Evolutionary conservation across 306 rosid species (phyloP).

Genomic region (Cucurbita maxima): DNA sequence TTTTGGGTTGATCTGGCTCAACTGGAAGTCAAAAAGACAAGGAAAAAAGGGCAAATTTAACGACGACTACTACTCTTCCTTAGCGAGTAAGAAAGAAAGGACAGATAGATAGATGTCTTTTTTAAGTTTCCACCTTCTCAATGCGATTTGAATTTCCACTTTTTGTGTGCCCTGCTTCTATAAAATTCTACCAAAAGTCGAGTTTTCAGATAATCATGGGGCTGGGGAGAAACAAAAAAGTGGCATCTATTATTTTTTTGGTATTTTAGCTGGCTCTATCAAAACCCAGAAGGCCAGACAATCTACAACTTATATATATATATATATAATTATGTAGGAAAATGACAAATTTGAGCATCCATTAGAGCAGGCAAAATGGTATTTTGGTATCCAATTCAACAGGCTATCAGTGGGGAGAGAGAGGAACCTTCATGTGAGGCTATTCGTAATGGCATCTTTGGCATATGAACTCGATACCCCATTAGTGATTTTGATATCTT

Average conservation of each 20-base stretch:
- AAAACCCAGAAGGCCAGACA: background rate
- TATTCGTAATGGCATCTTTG: slow-evolving; percentile 13
- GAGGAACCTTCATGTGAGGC: slow-evolving; percentile 6
- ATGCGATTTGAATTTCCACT: background rate
- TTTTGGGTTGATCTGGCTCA: background rate
- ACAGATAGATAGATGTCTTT: background rate
- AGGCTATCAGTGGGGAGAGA: background rate
- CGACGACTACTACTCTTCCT: background rate
- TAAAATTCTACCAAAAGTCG: background rate
- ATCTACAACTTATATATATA: background rate
- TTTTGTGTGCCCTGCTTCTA: background rate
- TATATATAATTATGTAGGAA: background rate
- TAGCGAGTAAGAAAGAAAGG: background rate
- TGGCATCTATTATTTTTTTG: too few species aligned
- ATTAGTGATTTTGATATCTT: slow-evolving; percentile 14
- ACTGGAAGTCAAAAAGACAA: background rate
- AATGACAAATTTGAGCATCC: background rate
- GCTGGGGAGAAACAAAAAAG: background rate
- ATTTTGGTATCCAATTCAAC: background rate
- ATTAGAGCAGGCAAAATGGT: background rate
- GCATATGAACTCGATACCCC: slow-evolving; percentile 23
- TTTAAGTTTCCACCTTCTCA: background rate
- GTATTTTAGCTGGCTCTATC: background rate
- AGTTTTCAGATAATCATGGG: background rate
- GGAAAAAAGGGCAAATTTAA: slow-evolving; percentile 1